Percentiles rank a stretch among this genome's conserved stretches.
Conservation (phyloP, 2,329 filamentous ascomycete species). For the Westerdykella aurantiaca region DNA sequence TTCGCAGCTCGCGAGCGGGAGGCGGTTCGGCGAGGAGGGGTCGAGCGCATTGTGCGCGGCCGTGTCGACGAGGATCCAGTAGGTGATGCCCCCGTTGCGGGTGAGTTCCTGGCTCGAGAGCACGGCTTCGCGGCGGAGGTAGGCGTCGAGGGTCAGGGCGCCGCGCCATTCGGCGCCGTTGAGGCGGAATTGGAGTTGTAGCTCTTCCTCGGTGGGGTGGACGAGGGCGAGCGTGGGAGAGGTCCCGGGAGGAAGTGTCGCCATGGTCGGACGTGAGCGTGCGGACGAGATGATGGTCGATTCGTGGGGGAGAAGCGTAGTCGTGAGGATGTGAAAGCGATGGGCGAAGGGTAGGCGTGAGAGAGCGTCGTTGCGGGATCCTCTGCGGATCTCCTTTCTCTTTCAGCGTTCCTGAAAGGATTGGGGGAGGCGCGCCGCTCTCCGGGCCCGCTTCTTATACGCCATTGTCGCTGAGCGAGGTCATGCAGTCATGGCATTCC, state of each 20-base stretch:
- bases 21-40: conserved; percentile 35
- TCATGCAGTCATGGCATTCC: not conserved
- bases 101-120: conserved; percentile 50
- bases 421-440: not conserved
- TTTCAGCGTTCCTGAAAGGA: not conserved
- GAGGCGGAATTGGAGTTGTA: conserved; percentile 46
- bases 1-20: conserved; percentile 55
- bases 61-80: conserved; percentile 55
- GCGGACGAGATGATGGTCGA: not conserved
- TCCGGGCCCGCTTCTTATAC: not conserved
- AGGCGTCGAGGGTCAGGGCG: conserved; percentile 49
- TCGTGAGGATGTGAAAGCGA: not conserved
- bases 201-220: conserved; percentile 51
- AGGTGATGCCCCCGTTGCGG: conserved; percentile 51
- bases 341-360: not conserved
- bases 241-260: conserved; percentile 43
- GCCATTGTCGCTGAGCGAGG: not conserved
- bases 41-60: conserved; percentile 29
- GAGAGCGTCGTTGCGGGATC: not conserved
- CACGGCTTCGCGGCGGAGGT: conserved; percentile 53
- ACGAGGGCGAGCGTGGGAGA: conserved; percentile 50
- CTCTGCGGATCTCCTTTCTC: not conserved
- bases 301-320: not conserved
- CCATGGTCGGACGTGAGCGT: conserved; percentile 5
- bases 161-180: conserved; percentile 57